Evolutionary conservation across 352 stramenopile genomes (phyloP), one percentile per base, ranked within the genome.

Genomic region (Plasmopara viticola): DNA sequence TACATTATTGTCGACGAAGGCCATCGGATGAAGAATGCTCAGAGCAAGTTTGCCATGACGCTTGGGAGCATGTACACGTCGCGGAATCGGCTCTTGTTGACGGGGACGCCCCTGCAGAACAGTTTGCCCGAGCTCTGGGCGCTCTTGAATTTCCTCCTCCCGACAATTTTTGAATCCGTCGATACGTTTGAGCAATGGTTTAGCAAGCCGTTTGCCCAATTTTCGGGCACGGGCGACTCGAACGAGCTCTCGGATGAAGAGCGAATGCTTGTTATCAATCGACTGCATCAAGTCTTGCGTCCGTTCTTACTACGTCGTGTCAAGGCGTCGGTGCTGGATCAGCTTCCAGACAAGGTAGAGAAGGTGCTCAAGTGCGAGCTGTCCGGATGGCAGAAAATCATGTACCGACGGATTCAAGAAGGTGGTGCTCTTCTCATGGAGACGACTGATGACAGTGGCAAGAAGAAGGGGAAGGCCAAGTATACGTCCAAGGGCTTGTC

Each of bases 101-200:
- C 97, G 10, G 97, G 97, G 44, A 99, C 97, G 1, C 97, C 97
- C 9, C 78, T 99, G 10, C 97, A 99, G 62, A 98, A 99, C 70
- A 98, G 94, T 58, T 62, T 98, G 5, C 90, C 96, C 10, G 90
- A 97, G 67, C 69, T 97, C 1, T 97, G 87, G 87, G 83, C 90
- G 9, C 63, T 97, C 17, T 62, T 97, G 10, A 97, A 97, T 62
- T 97, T 97, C 43, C 61, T 97, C 28, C 55, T 97, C 28, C 87
- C 87, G 15, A 94, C 90, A 20, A 94, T 97, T 53, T 97, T 97
- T 53, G 78, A 92, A 59, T 89, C 72, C 0, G 81, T 93, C 28
- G 82, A 94, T 37, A 94, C 81, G n/a, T 96, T 95, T 34, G 81
- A 93, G 55, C 79, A 94, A 51, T 95, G 83, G 82, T 95, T 96